Conservation (phyloP, 306 rosid species). For the Prinsepia uniflora region DNA sequence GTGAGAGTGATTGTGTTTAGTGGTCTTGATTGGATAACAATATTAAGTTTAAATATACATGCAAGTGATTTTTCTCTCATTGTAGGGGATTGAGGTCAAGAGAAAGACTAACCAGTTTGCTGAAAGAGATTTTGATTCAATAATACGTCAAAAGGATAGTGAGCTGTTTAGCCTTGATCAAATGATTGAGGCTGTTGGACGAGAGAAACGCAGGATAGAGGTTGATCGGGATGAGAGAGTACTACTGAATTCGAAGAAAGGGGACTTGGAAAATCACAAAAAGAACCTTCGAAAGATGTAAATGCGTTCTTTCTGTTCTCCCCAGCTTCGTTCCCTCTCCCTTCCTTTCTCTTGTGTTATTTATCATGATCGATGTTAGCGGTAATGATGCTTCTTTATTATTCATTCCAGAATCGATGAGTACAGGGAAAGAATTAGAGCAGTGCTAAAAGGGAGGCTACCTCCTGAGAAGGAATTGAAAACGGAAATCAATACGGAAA, state of each 20-base stretch:
- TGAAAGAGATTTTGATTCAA: constrained; percentile 70
- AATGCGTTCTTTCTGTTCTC: constrained; percentile 19
- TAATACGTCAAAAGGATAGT: constrained; percentile 51
- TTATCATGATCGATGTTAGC: background rate
- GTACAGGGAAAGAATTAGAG: constrained; percentile 69
- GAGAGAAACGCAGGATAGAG: constrained; percentile 61
- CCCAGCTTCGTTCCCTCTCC: background rate
- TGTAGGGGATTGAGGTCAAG: constrained; percentile 66
- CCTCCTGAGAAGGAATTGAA: constrained; percentile 87
- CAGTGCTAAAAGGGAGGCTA: constrained; percentile 79
- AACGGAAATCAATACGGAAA: constrained; percentile 70
- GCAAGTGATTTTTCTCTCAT: constrained; percentile 23
- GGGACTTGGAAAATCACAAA: constrained; percentile 56
- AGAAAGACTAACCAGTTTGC: constrained; percentile 63
- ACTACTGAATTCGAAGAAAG: constrained; percentile 52
- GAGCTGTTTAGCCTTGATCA: constrained; percentile 58
- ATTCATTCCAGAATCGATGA: constrained; percentile 64
- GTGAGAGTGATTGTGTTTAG: constrained; percentile 43
- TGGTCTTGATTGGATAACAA: constrained; percentile 24
- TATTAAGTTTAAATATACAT: constrained; percentile 8
- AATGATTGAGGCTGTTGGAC: constrained; percentile 50
- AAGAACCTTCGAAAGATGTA: constrained; percentile 74
- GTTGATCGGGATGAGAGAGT: constrained; percentile 71
- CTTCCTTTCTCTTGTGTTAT: background rate
- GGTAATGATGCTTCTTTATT: constrained; percentile 26